phyloP scores from a whole-genome alignment of 2,329 filamentous ascomycete species.

The Fusarium vanettenii region DNA sequence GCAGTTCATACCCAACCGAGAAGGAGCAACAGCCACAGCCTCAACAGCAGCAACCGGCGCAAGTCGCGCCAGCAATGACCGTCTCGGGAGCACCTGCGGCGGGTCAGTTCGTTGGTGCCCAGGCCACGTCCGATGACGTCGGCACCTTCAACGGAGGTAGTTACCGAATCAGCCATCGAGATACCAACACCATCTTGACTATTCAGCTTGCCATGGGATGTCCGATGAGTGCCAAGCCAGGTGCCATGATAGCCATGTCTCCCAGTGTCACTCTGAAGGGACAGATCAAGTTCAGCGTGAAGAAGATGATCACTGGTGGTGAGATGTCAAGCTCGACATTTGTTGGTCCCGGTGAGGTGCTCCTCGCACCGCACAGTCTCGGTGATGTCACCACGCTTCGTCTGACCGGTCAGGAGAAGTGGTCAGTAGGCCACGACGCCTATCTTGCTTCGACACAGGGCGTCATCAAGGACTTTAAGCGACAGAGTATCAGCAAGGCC shows the following conservation, averaged over 20 bases:
- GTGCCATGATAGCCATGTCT: constrained; percentile 95
- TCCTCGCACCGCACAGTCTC: constrained; percentile 82
- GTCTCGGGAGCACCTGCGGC: constrained; percentile 55
- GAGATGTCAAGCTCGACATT: constrained; percentile 84
- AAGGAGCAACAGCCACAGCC: constrained; percentile 44
- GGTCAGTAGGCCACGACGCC: constrained; percentile 88
- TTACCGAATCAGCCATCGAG: constrained; percentile 91
- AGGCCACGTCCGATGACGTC: constrained; percentile 79
- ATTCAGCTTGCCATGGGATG: constrained; percentile 91
- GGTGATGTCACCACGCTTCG: constrained; percentile 89
- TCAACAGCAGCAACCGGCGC: constrained; percentile 34
- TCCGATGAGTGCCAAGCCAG: constrained; percentile 83
- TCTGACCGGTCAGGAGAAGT: constrained; percentile 77
- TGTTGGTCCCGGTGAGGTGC: constrained; percentile 89
- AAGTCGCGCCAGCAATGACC: constrained; percentile 47
- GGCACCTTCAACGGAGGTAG: constrained; percentile 98
- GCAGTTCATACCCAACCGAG: constrained; percentile 43
- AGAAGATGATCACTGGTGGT: constrained; percentile 87
- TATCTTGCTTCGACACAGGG: constrained; percentile 89
- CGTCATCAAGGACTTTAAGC: constrained; percentile 88
- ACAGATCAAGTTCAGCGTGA: constrained; percentile 84
- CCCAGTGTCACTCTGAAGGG: constrained; percentile 87
- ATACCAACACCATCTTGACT: constrained; percentile 90
- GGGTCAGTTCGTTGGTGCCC: constrained; percentile 72
- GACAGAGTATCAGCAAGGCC: constrained; percentile 86